Evolutionary conservation across 176 grass and related monocot species (phyloP).

Genomic region (Bromus sterilis): DNA sequence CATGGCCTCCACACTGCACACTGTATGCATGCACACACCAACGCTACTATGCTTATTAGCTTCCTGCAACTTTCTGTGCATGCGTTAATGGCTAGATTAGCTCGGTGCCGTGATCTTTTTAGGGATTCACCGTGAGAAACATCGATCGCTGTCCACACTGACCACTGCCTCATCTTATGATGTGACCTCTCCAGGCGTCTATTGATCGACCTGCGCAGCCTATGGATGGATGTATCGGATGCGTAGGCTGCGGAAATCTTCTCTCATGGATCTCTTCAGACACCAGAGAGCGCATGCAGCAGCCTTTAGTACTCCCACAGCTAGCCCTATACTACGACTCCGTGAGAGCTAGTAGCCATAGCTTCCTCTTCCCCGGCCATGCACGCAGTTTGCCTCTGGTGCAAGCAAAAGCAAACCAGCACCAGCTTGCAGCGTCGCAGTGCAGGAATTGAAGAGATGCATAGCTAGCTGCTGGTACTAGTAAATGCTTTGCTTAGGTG

Average conservation of each 20-base stretch:
- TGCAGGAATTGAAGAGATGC: background rate
- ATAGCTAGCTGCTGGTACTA: background rate
- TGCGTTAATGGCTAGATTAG: no score
- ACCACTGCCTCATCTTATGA: constrained; percentile 23
- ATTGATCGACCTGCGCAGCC: background rate
- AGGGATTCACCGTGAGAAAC: constrained; percentile 4
- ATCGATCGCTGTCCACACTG: constrained; percentile 16
- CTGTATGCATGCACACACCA: background rate
- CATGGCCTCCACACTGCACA: background rate
- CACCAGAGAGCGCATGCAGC: background rate
- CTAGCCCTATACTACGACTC: background rate
- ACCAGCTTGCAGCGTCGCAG: background rate
- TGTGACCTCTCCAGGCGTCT: constrained; percentile 30
- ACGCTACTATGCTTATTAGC: no score
- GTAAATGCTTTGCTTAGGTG: background rate
- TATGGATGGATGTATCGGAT: background rate
- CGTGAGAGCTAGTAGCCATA: no score
- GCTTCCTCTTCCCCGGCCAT: background rate
- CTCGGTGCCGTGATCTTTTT: constrained; percentile 12
- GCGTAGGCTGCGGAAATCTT: background rate
- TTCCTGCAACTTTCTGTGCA: no score
- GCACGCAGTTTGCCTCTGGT: constrained; percentile 6
- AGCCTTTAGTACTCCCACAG: background rate
- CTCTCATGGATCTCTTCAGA: background rate
- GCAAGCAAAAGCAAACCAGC: constrained; percentile 12